A percentile compares a stretch with the other conserved stretches of the same genome.
phyloP scores from a whole-genome alignment of 2,329 filamentous ascomycete genomes.

The Dissoconium aciculare region DNA sequence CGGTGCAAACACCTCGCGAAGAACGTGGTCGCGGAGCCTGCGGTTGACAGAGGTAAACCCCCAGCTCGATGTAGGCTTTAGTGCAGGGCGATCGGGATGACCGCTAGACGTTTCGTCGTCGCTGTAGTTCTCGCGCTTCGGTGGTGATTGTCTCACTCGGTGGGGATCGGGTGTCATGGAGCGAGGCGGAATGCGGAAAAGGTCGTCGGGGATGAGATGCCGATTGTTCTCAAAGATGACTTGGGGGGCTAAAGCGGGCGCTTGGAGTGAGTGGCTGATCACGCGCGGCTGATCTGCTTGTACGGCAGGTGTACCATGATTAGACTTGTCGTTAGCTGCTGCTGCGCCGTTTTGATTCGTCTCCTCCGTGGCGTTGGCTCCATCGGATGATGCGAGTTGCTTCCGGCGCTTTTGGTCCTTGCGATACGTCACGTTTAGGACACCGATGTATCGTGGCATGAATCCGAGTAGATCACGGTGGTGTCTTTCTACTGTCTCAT shows the following conservation, averaged over 20 bases:
- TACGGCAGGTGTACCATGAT: no score
- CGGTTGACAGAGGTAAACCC: conserved; percentile 86
- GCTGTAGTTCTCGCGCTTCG: conserved; percentile 8
- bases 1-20: conserved; percentile 74
- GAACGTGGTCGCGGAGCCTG: conserved; percentile 73
- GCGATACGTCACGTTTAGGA: conserved; percentile 88
- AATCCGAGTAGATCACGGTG: conserved; percentile 85
- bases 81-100: conserved; percentile 23
- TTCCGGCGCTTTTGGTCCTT: conserved; percentile 50
- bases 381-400: conserved; percentile 23
- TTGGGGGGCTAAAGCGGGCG: conserved; percentile 61
- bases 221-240: conserved; percentile 89
- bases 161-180: conserved; percentile 22
- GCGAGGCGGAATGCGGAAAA: conserved; percentile 46
- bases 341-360: conserved; percentile 1
- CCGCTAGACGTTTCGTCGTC: conserved; percentile 11
- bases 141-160: conserved; percentile 14
- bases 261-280: conserved; percentile 64
- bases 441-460: conserved; percentile 89
- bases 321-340: conserved; percentile 5
- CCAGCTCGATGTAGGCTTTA: conserved; percentile 49
- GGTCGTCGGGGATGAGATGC: conserved; percentile 75
- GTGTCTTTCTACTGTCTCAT: conserved; percentile 83
- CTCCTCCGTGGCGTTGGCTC: conserved; percentile 11
- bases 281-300: conserved; percentile 33